Percentiles rank a stretch among this genome's conserved stretches.
These are phyloP conservation scores for Trichosporon inkin DNA, from an alignment of 1,284 basidiomycete species.

Conservation along the genomic window DNA sequence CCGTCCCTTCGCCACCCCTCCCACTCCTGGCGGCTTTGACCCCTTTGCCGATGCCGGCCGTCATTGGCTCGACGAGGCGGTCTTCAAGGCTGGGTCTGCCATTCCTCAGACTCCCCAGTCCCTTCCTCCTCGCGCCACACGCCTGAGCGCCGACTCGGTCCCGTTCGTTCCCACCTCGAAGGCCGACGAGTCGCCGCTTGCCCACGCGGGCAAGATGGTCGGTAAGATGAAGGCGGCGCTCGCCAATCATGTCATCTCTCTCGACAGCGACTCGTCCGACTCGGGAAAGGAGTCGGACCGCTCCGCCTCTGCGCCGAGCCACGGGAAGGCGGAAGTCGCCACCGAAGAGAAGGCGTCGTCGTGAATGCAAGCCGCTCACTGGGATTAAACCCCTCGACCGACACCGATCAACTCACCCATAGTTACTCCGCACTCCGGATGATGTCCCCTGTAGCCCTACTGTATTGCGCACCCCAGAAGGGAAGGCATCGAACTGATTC, in stretches of 20 bases:
- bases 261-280: conserved; percentile 6
- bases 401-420: not conserved
- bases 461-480: no score
- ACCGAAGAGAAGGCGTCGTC: not conserved
- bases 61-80: conserved; percentile 5
- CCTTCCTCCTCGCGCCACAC: not conserved
- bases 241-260: not conserved
- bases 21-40: conserved; percentile 13
- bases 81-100: not conserved
- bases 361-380: not conserved
- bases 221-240: conserved; percentile 3
- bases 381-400: not conserved
- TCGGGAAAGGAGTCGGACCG: not conserved
- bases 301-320: not conserved
- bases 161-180: conserved; percentile 26
- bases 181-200: not conserved
- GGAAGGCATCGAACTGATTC: conserved; percentile 1
- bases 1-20: not conserved
- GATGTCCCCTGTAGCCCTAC: not conserved
- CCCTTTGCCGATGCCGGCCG: conserved; percentile 13
- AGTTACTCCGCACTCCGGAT: not conserved
- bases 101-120: conserved; percentile 8
- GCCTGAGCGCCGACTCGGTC: conserved; percentile 27
- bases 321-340: not conserved
- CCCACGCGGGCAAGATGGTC: not conserved